Conservation (phyloP, 257 asterid species). For the Solanum lignicaule region DNA sequence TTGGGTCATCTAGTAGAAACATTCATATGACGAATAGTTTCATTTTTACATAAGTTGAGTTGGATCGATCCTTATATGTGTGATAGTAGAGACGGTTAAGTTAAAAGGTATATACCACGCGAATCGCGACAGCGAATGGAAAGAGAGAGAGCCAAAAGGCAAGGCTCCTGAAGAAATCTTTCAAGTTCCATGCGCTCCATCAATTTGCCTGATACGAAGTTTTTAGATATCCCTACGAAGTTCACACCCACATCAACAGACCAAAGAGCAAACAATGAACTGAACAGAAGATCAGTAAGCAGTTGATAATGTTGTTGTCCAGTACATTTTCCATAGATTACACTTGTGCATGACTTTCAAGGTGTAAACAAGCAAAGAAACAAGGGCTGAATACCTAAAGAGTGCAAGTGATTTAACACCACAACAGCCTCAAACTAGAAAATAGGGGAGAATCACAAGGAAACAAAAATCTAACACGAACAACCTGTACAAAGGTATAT, state of each 20-base stretch:
- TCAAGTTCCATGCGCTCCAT: not conserved
- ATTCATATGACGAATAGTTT: too few relatives aligned
- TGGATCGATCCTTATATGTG: not conserved
- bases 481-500: slow-evolving; percentile 45
- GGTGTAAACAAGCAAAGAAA: slow-evolving; percentile 12
- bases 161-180: not conserved
- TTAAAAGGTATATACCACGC: too few relatives aligned
- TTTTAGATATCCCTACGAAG: not conserved
- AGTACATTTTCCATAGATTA: slow-evolving; percentile 25
- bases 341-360: slow-evolving; percentile 24
- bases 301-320: not conserved
- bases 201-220: not conserved
- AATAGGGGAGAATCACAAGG: not conserved
- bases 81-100: not conserved
- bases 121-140: not conserved
- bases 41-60: not conserved
- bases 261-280: not conserved
- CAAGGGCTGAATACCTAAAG: slow-evolving; percentile 1
- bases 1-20: not conserved
- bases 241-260: not conserved
- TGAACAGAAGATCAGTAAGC: not conserved
- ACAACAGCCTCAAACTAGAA: slow-evolving; percentile 16
- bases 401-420: slow-evolving; percentile 6
- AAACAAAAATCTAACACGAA: slow-evolving; percentile 2
- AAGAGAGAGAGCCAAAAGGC: not conserved